Conservation (phyloP, 2,329 filamentous ascomycete species). For the Alternaria triticina region DNA sequence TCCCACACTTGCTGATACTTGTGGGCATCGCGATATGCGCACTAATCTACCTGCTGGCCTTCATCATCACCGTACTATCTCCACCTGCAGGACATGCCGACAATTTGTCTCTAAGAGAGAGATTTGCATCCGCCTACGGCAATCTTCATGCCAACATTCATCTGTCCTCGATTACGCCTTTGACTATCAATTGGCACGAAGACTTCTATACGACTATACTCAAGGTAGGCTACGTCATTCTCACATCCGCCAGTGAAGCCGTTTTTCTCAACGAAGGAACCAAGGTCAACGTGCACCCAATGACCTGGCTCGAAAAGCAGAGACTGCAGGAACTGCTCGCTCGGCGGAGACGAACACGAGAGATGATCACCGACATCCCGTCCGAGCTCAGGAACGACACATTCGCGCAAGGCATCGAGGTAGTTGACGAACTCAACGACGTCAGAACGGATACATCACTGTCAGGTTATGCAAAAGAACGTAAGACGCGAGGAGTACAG, state of each 20-base stretch:
- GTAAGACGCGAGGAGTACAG: conserved; percentile 60
- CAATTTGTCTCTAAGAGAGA: conserved; percentile 60
- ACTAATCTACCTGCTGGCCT: conserved; percentile 76
- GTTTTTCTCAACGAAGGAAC: conserved; percentile 93
- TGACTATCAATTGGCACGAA: conserved; percentile 83
- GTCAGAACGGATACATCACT: conserved; percentile 31
- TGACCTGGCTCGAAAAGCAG: conserved; percentile 93
- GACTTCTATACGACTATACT: conserved; percentile 94
- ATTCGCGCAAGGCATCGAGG: conserved; percentile 44
- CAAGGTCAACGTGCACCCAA: conserved; percentile 72
- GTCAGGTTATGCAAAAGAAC: conserved; percentile 70
- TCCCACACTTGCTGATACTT: conserved; percentile 89
- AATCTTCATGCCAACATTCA: conserved; percentile 95
- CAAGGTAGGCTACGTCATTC: conserved; percentile 82
- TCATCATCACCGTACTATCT: conserved; percentile 76
- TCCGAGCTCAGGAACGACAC: conserved; percentile 51
- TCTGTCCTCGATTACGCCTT: conserved; percentile 67
- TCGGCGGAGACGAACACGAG: conserved; percentile 49
- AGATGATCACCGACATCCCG: conserved; percentile 48
- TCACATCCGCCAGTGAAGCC: conserved; percentile 93
- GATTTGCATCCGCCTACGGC: conserved; percentile 74
- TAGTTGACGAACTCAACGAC: conserved; percentile 46
- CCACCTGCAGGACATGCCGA: conserved; percentile 60
- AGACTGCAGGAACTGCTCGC: conserved; percentile 76
- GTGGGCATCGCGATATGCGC: conserved; percentile 77